Base-by-base conservation (phyloP, 192 early-diverging fungal species). In the Gonapodya prolifera region DNA sequence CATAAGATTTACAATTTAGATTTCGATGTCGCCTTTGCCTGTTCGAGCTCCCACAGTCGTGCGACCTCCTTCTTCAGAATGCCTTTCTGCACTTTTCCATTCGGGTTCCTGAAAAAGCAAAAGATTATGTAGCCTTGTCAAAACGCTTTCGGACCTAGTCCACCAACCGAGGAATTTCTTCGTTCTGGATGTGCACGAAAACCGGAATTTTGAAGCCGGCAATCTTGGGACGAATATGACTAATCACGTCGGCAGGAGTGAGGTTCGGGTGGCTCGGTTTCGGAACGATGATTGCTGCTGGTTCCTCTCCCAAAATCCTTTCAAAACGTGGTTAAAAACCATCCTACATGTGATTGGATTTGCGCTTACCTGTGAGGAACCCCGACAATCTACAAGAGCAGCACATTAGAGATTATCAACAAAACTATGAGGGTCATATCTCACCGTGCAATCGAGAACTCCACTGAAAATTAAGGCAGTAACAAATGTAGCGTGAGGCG, bases 251-350 rank as follows among this genome's bases (percentile, higher is more conserved):
- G 2, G 16, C 71, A 32, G 71, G 71, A 18, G 18, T 30, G 28
- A 73, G 71, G 16, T 73, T 32, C 16, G 31, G 18, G 31, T 73
- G 71, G 8, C 8, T 30, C 8, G 71, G 71, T 29, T 73, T 73
- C 8, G 71, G 71, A 32, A 73, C 71, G 29, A 81, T 78, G 16
- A 76, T 69, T 0, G 80, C 80, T 17, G 30, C 80, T 8, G 78
- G 77, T 29, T 81, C 75, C 35, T 81, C 80, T n/a, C 80, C 80
- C 33, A 80, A 69, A 30, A 77, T 34, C 8, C 71, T 73, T n/a
- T n/a, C n/a, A n/a, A 32, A 18, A 73, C 2, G 71, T 73, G 71
- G n/a, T n/a, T n/a, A n/a, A n/a, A n/a, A 61, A 8, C 23, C 45
- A 16, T 61, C 45, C 45, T 16, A 61, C 45, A 16, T 61, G 45